Evolutionary conservation across 352 stramenopile species (phyloP).

Genomic region (Pythium apleroticum): DNA sequence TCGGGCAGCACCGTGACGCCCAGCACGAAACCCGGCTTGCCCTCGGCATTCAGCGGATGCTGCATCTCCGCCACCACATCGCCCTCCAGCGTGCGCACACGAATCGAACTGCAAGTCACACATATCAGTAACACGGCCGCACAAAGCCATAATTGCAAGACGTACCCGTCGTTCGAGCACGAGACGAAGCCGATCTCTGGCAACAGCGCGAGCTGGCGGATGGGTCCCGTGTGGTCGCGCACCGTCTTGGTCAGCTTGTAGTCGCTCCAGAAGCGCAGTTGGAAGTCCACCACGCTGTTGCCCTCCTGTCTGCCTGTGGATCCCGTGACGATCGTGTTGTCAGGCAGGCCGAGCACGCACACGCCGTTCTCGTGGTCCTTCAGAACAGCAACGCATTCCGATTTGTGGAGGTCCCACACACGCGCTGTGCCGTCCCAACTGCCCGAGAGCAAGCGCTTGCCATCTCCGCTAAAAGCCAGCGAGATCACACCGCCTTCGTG

Average conservation of each 20-base stretch:
- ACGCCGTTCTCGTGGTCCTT: conserved; percentile 80
- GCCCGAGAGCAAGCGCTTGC: conserved; percentile 59
- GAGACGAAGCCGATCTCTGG: conserved; percentile 76
- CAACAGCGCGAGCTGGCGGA: conserved; percentile 68
- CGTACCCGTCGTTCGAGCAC: conserved; percentile 81
- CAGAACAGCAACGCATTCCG: conserved; percentile 58
- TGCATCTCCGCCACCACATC: conserved; percentile 61
- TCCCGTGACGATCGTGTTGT: conserved; percentile 69
- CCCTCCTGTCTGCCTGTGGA: conserved; percentile 76
- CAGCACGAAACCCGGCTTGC: conserved; percentile 83
- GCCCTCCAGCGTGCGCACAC: conserved; percentile 63
- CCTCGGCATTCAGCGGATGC: conserved; percentile 77
- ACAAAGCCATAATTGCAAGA: neutral
- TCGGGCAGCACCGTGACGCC: conserved; percentile 62
- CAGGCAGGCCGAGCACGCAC: conserved; percentile 63
- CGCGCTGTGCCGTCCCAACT: conserved; percentile 83
- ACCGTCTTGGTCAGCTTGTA: conserved; percentile 55
- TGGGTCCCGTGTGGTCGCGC: conserved; percentile 61
- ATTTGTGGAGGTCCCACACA: conserved; percentile 62
- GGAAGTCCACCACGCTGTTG: conserved; percentile 77
- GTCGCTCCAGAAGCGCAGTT: conserved; percentile 73
- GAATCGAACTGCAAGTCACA: conserved; percentile 40
- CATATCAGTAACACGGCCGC: neutral
- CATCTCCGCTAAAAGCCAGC: conserved; percentile 41
- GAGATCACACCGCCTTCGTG: conserved; percentile 83